phyloP scores from a whole-genome alignment of 2,329 filamentous ascomycete species.

The Xylaria multiplex region DNA sequence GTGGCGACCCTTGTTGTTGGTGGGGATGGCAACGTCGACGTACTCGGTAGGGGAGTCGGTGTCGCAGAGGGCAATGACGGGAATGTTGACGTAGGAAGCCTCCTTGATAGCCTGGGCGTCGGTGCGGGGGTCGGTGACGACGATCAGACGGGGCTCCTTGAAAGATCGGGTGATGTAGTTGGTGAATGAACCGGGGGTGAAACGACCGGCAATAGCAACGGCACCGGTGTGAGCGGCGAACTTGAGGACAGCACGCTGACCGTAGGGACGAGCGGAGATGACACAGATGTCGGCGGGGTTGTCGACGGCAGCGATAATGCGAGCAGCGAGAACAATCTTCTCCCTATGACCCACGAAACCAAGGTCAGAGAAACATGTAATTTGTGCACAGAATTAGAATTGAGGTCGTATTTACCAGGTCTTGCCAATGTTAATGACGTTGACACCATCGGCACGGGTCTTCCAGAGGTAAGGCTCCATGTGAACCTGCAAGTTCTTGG shows the following conservation, averaged over 20 bases:
- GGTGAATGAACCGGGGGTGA: conserved; percentile 99
- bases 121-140: conserved; percentile 99
- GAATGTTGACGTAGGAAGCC: conserved; percentile 99
- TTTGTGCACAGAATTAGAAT: conserved; percentile 2
- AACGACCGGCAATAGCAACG: conserved; percentile 97
- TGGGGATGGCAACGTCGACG: conserved; percentile 99
- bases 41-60: conserved; percentile 99
- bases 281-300: conserved; percentile 99
- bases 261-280: conserved; percentile 99
- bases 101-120: conserved; percentile 99
- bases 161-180: conserved; percentile 99
- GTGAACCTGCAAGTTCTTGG: conserved; percentile 99
- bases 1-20: conserved; percentile 99
- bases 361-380: conserved; percentile 21
- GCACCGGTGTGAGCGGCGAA: conserved; percentile 99
- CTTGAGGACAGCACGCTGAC: conserved; percentile 99
- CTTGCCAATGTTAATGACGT: conserved; percentile 99
- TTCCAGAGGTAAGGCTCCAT: conserved; percentile 99
- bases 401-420: conserved; percentile 77
- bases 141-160: conserved; percentile 99
- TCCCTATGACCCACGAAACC: conserved; percentile 71
- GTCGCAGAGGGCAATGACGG: conserved; percentile 98
- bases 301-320: conserved; percentile 98
- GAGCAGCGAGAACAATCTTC: conserved; percentile 98
- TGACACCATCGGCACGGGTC: conserved; percentile 97